A percentile compares a stretch with the other conserved stretches of the same genome.
These are phyloP conservation scores for Calonectria naviculata DNA, from an alignment of 2,329 filamentous ascomycete genomes.

Conservation along the genomic window DNA sequence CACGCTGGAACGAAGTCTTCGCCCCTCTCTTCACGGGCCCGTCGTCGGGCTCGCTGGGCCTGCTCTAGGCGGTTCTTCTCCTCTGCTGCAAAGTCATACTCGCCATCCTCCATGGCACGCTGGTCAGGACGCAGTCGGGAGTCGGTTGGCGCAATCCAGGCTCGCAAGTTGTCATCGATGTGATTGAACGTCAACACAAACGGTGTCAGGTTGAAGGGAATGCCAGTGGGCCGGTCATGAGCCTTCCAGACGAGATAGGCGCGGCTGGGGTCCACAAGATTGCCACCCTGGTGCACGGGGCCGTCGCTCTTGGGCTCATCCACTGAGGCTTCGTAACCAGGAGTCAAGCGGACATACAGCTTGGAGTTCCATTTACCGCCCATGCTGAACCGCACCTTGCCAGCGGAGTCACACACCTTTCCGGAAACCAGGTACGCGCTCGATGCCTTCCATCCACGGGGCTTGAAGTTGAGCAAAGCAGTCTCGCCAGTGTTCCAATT, in stretches of 20 bases:
- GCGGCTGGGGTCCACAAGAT: constrained; percentile 73
- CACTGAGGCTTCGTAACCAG: constrained; percentile 84
- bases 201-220: constrained; percentile 97
- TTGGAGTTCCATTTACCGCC: constrained; percentile 98
- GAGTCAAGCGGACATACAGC: constrained; percentile 92
- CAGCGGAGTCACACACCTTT: constrained; percentile 82
- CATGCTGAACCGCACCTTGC: constrained; percentile 87
- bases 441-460: constrained; percentile 93
- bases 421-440: constrained; percentile 91
- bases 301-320: constrained; percentile 62
- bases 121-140: constrained; percentile 94
- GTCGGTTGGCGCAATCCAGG: constrained; percentile 89
- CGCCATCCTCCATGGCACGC: constrained; percentile 97
- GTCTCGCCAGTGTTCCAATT: constrained; percentile 96
- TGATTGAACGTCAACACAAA: constrained; percentile 97
- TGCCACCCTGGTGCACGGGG: constrained; percentile 61
- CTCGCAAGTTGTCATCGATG: constrained; percentile 81
- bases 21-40: constrained; percentile 79
- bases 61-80: constrained; percentile 97
- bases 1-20: constrained; percentile 87
- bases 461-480: constrained; percentile 92
- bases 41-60: constrained; percentile 82
- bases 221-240: constrained; percentile 80
- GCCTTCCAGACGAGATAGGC: constrained; percentile 96
- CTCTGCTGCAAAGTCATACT: constrained; percentile 90